These are phyloP conservation scores for Leccinum insigne DNA, from an alignment of 1,284 basidiomycete species.

Conservation along the genomic window DNA sequence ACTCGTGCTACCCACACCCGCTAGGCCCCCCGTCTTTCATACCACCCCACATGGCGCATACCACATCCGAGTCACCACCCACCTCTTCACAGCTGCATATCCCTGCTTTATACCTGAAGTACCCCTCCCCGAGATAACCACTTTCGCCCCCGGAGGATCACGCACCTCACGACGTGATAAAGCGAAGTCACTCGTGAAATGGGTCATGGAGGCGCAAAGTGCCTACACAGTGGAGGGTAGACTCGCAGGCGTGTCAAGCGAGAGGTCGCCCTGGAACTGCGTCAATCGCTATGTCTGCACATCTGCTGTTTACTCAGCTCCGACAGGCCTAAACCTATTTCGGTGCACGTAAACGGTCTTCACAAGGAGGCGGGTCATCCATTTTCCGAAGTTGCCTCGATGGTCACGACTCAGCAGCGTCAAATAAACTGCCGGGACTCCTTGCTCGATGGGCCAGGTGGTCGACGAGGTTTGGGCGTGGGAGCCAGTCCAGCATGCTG, in stretches of 20 bases:
- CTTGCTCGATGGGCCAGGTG: conserved; percentile 41
- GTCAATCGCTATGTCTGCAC: conserved; percentile 54
- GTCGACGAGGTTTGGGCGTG: conserved; percentile 82
- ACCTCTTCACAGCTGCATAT: conserved; percentile 73
- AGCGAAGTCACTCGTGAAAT: conserved; percentile 21
- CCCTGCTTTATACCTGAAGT: conserved; percentile 54
- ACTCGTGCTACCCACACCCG: conserved; percentile 21
- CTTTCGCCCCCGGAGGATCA: conserved; percentile 2
- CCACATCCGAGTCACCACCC: conserved; percentile 46
- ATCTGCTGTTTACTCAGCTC: not conserved
- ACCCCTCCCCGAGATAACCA: conserved; percentile 38
- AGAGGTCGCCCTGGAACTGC: conserved; percentile 53
- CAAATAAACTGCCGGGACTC: conserved; percentile 41
- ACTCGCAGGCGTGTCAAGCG: conserved; percentile 28
- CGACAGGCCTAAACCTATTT: conserved; percentile 61
- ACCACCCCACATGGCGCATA: conserved; percentile 10
- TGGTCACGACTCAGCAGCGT: not conserved
- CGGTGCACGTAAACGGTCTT: conserved; percentile 80
- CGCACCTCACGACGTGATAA: conserved; percentile 35
- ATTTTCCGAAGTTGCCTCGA: not conserved
- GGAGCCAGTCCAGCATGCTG: conserved; percentile 76
- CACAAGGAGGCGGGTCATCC: conserved; percentile 65
- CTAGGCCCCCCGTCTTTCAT: conserved; percentile 23
- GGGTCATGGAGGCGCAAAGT: conserved; percentile 24
- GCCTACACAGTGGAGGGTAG: conserved; percentile 16